A percentile compares a stretch with the other conserved stretches of the same genome.
phyloP scores from a whole-genome alignment of 2,329 filamentous ascomycete genomes.

The Fusarium poae region DNA sequence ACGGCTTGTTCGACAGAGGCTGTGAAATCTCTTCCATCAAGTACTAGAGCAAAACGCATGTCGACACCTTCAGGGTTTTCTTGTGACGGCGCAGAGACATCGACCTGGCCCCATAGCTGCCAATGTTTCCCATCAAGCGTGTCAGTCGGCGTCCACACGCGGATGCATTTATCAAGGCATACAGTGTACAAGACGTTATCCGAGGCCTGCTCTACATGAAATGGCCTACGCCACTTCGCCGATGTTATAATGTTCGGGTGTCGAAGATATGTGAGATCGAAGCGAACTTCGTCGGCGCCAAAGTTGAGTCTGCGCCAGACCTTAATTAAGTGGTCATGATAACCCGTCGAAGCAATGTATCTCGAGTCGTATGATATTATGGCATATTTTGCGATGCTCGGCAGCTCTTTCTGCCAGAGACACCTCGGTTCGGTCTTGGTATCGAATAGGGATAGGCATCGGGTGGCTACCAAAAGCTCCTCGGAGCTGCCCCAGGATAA shows the following conservation, averaged over 20 bases:
- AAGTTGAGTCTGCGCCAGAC: constrained; percentile 92
- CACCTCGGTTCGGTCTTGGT: constrained; percentile 63
- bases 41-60: constrained; percentile 72
- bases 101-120: constrained; percentile 83
- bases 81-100: constrained; percentile 79
- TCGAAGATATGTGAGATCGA: constrained; percentile 91
- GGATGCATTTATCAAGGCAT: constrained; percentile 82
- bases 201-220: constrained; percentile 80
- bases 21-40: constrained; percentile 85
- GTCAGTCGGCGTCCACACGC: constrained; percentile 86
- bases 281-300: constrained; percentile 83
- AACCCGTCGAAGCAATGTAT: constrained; percentile 84
- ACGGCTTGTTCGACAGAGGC: constrained; percentile 82
- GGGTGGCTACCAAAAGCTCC: constrained; percentile 84
- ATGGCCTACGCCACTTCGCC: constrained; percentile 86
- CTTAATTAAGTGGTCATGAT: constrained; percentile 86
- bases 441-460: constrained; percentile 76
- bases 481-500: constrained; percentile 90
- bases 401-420: constrained; percentile 81
- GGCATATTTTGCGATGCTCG: constrained; percentile 79
- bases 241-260: constrained; percentile 85
- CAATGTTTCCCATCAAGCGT: constrained; percentile 77
- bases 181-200: constrained; percentile 93
- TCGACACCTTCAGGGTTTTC: constrained; percentile 43
- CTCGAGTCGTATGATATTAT: constrained; percentile 87